phyloP scores from a whole-genome alignment of 495 filamentous ascomycete species.

The Podospora pseudopauciseta region DNA sequence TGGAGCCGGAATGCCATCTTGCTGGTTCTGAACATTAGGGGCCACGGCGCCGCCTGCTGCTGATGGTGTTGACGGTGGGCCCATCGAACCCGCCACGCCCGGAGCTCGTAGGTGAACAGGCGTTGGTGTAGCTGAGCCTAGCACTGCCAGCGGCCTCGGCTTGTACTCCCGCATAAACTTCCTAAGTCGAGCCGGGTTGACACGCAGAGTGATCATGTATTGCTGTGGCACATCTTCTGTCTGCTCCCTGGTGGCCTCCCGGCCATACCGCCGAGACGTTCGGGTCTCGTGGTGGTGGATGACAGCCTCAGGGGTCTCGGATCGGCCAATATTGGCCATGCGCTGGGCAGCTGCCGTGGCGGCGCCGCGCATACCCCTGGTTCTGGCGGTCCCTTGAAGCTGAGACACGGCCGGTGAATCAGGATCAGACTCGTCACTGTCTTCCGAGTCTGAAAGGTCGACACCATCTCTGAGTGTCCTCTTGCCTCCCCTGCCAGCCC shows the following conservation, averaged over 20 bases:
- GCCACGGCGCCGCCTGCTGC: conserved; percentile 23
- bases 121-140: conserved; percentile 44
- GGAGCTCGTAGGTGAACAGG: conserved; percentile 49
- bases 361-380: conserved; percentile 80
- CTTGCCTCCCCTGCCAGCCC: conserved; percentile 52
- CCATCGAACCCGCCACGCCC: conserved; percentile 58
- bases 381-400: conserved; percentile 73
- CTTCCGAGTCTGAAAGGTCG: conserved; percentile 83
- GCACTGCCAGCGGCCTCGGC: conserved; percentile 37
- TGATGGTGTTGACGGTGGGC: conserved; percentile 50
- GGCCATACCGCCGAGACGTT: conserved; percentile 56
- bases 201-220: conserved; percentile 67
- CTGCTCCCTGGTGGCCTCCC: conserved; percentile 62
- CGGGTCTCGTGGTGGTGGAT: conserved; percentile 71
- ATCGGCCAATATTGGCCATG: conserved; percentile 74
- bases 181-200: conserved; percentile 59
- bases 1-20: conserved; percentile 63
- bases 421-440: conserved; percentile 79
- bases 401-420: conserved; percentile 81
- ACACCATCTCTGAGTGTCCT: conserved; percentile 55
- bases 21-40: conserved; percentile 47
- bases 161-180: conserved; percentile 52
- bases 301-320: conserved; percentile 78
- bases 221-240: conserved; percentile 59
- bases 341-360: conserved; percentile 74